Evolutionary conservation across 495 filamentous ascomycete genomes (phyloP), one percentile per base, ranked within the genome.

Genomic region (Penicillium maclennaniae): DNA sequence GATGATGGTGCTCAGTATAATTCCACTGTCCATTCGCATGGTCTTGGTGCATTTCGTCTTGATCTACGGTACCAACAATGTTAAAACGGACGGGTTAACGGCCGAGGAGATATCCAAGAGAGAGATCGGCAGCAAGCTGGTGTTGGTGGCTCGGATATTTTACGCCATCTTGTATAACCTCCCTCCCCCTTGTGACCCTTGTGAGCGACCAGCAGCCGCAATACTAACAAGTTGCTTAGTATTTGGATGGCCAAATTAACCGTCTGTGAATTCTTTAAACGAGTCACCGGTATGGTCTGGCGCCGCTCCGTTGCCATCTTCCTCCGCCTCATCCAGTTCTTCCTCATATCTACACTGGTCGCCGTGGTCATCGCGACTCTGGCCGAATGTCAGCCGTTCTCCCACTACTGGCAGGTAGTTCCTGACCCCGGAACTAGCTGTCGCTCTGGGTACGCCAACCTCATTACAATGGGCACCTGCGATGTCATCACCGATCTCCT

Each of bases 191-290:
- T 12, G 44, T 27, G 42, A 43, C 43, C 21, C 39, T 43, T 16
- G 31, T 16, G 43, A 16, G 40, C 36, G 23, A 26, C 14, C 14
- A n/a, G 6, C 21, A 15, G 19, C 23, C 1, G 8, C 4, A 12
- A 23, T 50, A 52, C 49, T 45, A 9, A 7, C 40, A 19, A 12
- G 2, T n/a, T 39, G 19, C 25, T 31, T n/a, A 93, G 91, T 56
- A 86, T 98, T 51, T 98, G 92, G 92, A 86, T 85, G 26, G 82
- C 91, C 61, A 98, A 97, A 69, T 81, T 86, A 67, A 89, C 91
- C 43, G 87, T 97, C 48, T 87, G 87, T 53, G 90, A 95, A 66
- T 97, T 95, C 62, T 84, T 97, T 55, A 87, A 86, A 59, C 85
- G 93, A 20, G 80, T 97, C 36, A 80, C 81, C 6, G 73, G 76